phyloP scores from a whole-genome alignment of 2,329 filamentous ascomycete species.

The Paecilomyces formosus region DNA sequence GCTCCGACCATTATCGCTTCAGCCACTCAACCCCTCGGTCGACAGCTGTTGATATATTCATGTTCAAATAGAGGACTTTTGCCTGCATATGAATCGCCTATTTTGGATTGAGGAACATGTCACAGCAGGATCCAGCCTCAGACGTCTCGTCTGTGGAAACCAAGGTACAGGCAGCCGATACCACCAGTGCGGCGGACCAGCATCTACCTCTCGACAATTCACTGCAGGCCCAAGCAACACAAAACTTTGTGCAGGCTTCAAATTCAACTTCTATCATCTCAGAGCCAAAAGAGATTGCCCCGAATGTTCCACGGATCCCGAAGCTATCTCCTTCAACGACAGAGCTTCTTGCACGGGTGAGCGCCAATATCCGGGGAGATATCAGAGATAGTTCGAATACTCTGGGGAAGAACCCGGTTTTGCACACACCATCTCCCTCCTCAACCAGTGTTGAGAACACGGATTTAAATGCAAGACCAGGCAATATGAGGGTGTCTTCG shows the following conservation, averaged over 20 bases:
- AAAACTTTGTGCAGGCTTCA: constrained; percentile 2
- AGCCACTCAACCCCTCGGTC: neutral
- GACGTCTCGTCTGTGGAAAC: constrained; percentile 16
- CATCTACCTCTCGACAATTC: constrained; percentile 6
- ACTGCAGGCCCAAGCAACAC: neutral
- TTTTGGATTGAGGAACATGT: constrained; percentile 10
- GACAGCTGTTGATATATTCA: neutral
- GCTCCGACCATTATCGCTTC: constrained; percentile 7
- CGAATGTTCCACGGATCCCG: constrained; percentile 10
- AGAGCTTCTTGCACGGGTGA: constrained; percentile 17
- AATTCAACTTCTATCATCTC: constrained; percentile 5
- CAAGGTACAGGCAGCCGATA: constrained; percentile 10
- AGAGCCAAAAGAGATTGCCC: constrained; percentile 6
- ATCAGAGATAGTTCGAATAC: constrained; percentile 6
- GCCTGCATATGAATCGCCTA: neutral
- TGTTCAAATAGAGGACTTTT: neutral
- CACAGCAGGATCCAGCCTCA: constrained; percentile 16
- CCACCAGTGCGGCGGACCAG: constrained; percentile 5
- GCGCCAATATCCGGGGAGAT: constrained; percentile 11
- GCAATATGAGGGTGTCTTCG: constrained; percentile 17
- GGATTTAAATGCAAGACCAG: constrained; percentile 2
- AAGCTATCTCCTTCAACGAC: constrained; percentile 18
- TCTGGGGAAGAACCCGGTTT: neutral
- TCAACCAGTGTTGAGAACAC: neutral
- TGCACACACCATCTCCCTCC: constrained; percentile 1